Conservation (phyloP, 2,329 filamentous ascomycete genomes). For the Phoma herbarum region DNA sequence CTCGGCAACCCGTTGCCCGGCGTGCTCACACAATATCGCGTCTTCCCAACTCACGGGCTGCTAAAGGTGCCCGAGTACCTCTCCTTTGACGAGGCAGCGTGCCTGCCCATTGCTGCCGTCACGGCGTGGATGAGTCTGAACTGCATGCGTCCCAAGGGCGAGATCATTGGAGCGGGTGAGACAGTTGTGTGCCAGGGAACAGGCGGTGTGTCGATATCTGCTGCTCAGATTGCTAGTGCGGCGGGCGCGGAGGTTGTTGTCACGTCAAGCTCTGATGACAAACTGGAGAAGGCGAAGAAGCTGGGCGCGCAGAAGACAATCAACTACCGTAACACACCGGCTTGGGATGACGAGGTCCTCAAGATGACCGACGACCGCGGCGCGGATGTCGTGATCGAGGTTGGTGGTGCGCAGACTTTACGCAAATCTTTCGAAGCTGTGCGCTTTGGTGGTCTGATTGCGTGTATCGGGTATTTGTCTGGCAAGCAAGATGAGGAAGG, state of each 20-base stretch:
- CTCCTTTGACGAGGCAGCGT: constrained; percentile 66
- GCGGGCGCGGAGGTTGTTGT: constrained; percentile 62
- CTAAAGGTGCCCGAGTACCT: constrained; percentile 66
- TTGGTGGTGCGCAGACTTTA: constrained; percentile 61
- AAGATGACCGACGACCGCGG: constrained; percentile 54
- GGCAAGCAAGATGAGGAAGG: constrained; percentile 65
- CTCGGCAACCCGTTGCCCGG: constrained; percentile 69
- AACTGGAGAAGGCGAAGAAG: constrained; percentile 61
- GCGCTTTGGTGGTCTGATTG: constrained; percentile 54
- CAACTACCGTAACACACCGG: constrained; percentile 66
- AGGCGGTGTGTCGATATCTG: constrained; percentile 55
- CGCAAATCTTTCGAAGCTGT: constrained; percentile 56
- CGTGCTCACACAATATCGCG: constrained; percentile 66
- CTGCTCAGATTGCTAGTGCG: constrained; percentile 53
- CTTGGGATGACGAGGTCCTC: constrained; percentile 69
- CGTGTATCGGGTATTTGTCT: constrained; percentile 55
- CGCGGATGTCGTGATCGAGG: constrained; percentile 62
- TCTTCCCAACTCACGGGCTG: constrained; percentile 65
- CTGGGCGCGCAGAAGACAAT: constrained; percentile 67
- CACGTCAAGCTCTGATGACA: constrained; percentile 66
- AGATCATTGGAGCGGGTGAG: constrained; percentile 55
- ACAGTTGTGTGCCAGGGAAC: constrained; percentile 55
- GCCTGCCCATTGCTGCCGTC: constrained; percentile 68
- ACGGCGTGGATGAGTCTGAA: constrained; percentile 74
- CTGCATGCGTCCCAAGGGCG: constrained; percentile 64